phyloP scores from a whole-genome alignment of 2,329 filamentous ascomycete species.

The Pyrenophora tritici-repentis region DNA sequence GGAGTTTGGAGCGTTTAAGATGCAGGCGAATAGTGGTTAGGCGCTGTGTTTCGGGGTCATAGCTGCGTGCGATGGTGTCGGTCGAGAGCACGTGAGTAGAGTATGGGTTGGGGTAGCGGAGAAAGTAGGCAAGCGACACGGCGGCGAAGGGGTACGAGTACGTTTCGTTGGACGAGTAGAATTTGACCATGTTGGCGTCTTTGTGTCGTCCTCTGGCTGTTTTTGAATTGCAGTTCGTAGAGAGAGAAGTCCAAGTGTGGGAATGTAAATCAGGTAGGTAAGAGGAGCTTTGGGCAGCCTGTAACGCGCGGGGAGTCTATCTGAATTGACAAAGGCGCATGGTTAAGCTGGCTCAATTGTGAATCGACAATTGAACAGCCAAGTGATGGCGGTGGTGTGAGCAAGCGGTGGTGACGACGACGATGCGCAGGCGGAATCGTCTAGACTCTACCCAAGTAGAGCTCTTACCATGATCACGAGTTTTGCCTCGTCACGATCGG shows the following conservation, averaged over 20 bases:
- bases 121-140: conserved; percentile 86
- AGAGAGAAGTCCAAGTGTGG: neutral
- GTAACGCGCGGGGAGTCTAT: conserved; percentile 31
- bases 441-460: conserved; percentile 1
- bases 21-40: conserved; percentile 80
- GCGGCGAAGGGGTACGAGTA: conserved; percentile 84
- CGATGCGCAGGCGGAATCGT: conserved; percentile 8
- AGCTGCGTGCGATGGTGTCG: conserved; percentile 76
- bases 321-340: conserved; percentile 32
- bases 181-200: conserved; percentile 54
- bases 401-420: conserved; percentile 25
- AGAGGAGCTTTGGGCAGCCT: conserved; percentile 22
- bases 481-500: conserved; percentile 30
- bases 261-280: conserved; percentile 3
- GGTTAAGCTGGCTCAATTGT: conserved; percentile 34
- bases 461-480: conserved; percentile 33
- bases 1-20: conserved; percentile 79
- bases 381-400: conserved; percentile 11
- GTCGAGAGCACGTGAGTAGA: conserved; percentile 80
- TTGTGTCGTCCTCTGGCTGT: neutral
- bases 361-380: conserved; percentile 12
- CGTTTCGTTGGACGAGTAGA: conserved; percentile 64
- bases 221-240: neutral
- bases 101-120: conserved; percentile 87
- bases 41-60: conserved; percentile 74